A percentile compares a stretch with the other conserved stretches of the same genome.
phyloP scores from a whole-genome alignment of 2,329 filamentous ascomycete species.

The Stachybotrys chlorohalonatus region DNA sequence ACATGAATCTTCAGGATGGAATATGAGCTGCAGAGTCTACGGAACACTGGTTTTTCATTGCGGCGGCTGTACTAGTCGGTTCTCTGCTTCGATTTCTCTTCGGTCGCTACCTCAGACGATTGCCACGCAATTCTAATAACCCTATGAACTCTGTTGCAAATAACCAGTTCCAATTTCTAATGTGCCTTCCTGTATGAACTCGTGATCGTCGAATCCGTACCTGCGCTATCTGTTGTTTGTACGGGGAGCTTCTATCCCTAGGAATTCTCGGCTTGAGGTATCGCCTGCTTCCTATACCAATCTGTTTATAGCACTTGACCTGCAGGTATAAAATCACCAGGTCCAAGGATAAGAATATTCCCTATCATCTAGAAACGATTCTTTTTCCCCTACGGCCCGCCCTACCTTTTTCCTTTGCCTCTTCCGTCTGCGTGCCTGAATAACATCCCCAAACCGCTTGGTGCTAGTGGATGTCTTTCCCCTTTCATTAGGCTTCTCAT shows the following conservation, averaged over 20 bases:
- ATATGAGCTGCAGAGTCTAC: too few species aligned
- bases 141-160: too few species aligned
- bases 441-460: background rate
- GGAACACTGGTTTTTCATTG: too few species aligned
- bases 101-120: too few species aligned
- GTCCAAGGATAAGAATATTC: background rate
- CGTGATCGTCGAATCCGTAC: too few species aligned
- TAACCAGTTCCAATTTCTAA: too few species aligned
- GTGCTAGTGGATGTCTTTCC: background rate
- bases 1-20: too few species aligned
- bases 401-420: background rate
- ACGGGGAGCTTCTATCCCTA: background rate
- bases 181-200: too few species aligned
- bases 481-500: background rate
- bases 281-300: slow-evolving; percentile 1
- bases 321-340: background rate
- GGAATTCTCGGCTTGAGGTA: background rate
- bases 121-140: too few species aligned
- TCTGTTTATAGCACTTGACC: background rate
- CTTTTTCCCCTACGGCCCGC: background rate
- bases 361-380: background rate
- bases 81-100: too few species aligned
- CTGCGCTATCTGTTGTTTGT: too few species aligned
- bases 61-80: too few species aligned
- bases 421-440: background rate